Percentiles rank a stretch among this genome's conserved stretches.
Evolutionary conservation across 495 filamentous ascomycete species (phyloP).

Genomic region (Thozetella sp.): DNA sequence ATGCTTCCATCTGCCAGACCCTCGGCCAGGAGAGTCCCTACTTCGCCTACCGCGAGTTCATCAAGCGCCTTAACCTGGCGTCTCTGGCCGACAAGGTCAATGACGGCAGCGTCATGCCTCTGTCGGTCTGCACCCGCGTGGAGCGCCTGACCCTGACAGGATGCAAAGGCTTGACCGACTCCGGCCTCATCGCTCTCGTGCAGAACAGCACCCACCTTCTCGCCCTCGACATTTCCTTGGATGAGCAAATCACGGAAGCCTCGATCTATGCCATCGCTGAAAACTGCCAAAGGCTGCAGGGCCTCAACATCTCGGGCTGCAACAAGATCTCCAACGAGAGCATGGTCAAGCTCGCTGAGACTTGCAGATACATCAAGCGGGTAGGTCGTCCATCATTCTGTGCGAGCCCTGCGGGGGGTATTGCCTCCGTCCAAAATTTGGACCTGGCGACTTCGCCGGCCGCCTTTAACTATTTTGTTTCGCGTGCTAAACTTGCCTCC

Average conservation of each 20-base stretch:
- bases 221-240: conserved; percentile 86
- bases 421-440: no score
- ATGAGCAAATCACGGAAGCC: conserved; percentile 77
- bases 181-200: conserved; percentile 78
- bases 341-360: conserved; percentile 78
- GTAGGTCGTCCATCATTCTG: conserved; percentile 48
- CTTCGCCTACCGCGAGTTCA: conserved; percentile 83
- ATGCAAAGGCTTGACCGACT: conserved; percentile 83
- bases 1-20: conserved; percentile 75
- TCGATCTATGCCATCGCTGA: conserved; percentile 80
- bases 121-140: conserved; percentile 83
- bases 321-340: conserved; percentile 82
- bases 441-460: no score
- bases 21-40: conserved; percentile 69
- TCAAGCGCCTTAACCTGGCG: conserved; percentile 89
- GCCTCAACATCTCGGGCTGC: conserved; percentile 91
- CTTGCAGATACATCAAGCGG: conserved; percentile 84
- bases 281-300: conserved; percentile 84
- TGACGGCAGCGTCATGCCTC: conserved; percentile 84
- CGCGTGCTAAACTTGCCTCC: conserved; percentile 14
- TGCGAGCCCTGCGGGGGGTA: neutral
- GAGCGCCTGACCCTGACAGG: conserved; percentile 94
- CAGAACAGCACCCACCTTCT: conserved; percentile 79
- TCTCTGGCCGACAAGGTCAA: conserved; percentile 74
- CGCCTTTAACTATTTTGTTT: neutral